These are phyloP conservation scores for Daphne laureola DNA, from an alignment of 441 rosid genomes.

Conservation along the genomic window DNA sequence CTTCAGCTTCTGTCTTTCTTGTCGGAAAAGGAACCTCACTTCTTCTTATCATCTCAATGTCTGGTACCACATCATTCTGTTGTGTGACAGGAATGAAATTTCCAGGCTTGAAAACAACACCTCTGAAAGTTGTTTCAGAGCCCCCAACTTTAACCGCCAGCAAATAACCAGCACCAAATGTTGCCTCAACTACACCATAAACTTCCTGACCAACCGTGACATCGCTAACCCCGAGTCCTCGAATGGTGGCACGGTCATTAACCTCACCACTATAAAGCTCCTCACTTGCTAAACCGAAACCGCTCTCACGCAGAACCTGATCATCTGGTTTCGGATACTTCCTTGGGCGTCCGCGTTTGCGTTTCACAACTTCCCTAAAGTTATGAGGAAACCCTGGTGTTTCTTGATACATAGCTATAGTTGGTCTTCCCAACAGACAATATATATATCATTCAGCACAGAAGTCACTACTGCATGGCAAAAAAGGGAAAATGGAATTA, in stretches of 20 bases:
- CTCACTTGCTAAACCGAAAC: constrained; percentile 16
- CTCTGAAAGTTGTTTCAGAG: constrained; percentile 56
- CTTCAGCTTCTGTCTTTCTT: constrained; percentile 18
- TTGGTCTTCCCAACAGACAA: too few relatives aligned
- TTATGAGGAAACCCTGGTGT: constrained; percentile 32
- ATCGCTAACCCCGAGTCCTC: constrained; percentile 29
- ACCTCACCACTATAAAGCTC: constrained; percentile 23
- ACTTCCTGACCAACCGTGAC: constrained; percentile 53
- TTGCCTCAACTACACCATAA: constrained; percentile 66
- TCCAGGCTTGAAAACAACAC: constrained; percentile 77
- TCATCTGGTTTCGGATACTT: constrained; percentile 40
- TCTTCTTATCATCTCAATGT: constrained; percentile 57
- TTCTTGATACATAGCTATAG: constrained; percentile 40
- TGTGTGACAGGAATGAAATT: constrained; percentile 45
- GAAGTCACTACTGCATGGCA: too few relatives aligned
- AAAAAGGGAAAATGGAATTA: too few relatives aligned
- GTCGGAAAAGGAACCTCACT: constrained; percentile 38
- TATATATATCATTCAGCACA: too few relatives aligned
- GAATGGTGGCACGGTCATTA: constrained; percentile 27
- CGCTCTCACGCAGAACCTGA: constrained; percentile 13
- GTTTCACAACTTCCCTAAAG: constrained; percentile 39
- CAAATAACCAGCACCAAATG: constrained; percentile 81
- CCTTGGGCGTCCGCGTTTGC: constrained; percentile 89
- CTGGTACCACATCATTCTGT: constrained; percentile 67
- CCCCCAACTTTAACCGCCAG: constrained; percentile 61